Conservation (phyloP, 306 rosid genomes). For the Dryas drummondii region DNA sequence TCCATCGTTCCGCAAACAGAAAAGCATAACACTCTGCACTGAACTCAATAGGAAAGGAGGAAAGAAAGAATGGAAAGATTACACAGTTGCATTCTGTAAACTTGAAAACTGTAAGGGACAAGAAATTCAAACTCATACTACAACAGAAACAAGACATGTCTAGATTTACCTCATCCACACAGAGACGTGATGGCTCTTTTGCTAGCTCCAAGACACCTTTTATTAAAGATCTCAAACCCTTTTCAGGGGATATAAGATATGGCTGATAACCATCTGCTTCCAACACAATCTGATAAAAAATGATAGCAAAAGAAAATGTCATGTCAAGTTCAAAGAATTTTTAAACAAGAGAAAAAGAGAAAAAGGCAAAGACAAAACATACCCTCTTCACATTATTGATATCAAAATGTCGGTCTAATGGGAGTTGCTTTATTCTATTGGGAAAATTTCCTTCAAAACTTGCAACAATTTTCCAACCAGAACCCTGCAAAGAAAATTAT, state of each 20-base stretch:
- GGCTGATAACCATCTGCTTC: conserved; percentile 99
- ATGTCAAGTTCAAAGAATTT: conserved; percentile 2
- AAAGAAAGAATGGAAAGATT: too few relatives aligned
- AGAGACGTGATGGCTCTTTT: conserved; percentile 94
- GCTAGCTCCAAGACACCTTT: conserved; percentile 98
- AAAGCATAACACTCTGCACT: background rate
- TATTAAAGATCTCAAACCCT: conserved; percentile 93
- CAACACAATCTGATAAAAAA: conserved; percentile 72
- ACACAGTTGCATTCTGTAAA: background rate
- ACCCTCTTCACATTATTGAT: conserved; percentile 96
- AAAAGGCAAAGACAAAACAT: conserved; percentile 27
- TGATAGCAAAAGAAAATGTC: conserved; percentile 2
- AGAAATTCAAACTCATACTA: background rate
- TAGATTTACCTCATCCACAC: conserved; percentile 89
- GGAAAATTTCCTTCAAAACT: conserved; percentile 97
- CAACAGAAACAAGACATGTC: conserved; percentile 11
- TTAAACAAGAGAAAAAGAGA: background rate
- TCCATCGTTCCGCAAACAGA: background rate
- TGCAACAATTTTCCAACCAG: conserved; percentile 99
- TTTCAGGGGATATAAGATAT: conserved; percentile 96
- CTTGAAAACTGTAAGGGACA: conserved; percentile 2
- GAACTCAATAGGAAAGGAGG: background rate
- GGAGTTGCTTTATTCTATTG: conserved; percentile 90
- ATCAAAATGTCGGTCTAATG: conserved; percentile 94
- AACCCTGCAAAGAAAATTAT: conserved; percentile 56